A percentile compares a stretch with the other conserved stretches of the same genome.
Evolutionary conservation across 352 stramenopile genomes (phyloP).

Genomic region (Globisporangium yorkense): DNA sequence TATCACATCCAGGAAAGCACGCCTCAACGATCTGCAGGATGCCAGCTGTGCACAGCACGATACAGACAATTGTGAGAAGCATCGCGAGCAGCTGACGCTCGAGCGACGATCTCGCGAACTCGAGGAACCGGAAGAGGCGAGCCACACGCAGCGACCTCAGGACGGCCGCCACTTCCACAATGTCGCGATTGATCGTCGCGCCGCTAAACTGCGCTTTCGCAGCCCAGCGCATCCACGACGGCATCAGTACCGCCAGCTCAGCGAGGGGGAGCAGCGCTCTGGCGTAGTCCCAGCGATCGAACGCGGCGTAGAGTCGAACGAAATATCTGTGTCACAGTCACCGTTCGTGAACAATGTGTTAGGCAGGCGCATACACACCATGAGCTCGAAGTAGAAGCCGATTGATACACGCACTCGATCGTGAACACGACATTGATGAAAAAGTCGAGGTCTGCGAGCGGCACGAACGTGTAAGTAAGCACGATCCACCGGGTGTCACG

Average conservation of each 20-base stretch:
- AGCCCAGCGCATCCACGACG: conserved; percentile 36
- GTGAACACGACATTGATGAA: conserved; percentile 63
- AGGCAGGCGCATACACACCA: not conserved
- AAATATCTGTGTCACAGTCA: conserved; percentile 23
- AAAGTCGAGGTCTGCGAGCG: conserved; percentile 38
- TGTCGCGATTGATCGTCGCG: conserved; percentile 5
- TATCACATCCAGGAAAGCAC: conserved; percentile 23
- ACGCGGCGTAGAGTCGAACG: conserved; percentile 51
- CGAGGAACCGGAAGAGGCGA: conserved; percentile 63
- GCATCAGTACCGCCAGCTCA: conserved; percentile 56
- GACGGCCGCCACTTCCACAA: conserved; percentile 23
- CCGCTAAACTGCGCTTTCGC: conserved; percentile 1
- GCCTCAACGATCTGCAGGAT: conserved; percentile 65
- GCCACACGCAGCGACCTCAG: conserved; percentile 59
- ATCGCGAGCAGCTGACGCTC: conserved; percentile 59
- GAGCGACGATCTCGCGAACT: conserved; percentile 69
- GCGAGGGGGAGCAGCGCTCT: conserved; percentile 38
- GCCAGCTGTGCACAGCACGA: conserved; percentile 62
- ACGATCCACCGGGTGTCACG: not conserved
- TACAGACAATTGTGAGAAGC: conserved; percentile 62
- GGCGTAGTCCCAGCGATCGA: conserved; percentile 59
- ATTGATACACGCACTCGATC: conserved; percentile 34
- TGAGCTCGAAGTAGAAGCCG: not conserved
- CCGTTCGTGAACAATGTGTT: not conserved
- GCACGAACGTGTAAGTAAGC: not conserved